These are phyloP conservation scores for Curvularia verruculosa DNA, from an alignment of 2,329 filamentous ascomycete species.

Conservation along the genomic window DNA sequence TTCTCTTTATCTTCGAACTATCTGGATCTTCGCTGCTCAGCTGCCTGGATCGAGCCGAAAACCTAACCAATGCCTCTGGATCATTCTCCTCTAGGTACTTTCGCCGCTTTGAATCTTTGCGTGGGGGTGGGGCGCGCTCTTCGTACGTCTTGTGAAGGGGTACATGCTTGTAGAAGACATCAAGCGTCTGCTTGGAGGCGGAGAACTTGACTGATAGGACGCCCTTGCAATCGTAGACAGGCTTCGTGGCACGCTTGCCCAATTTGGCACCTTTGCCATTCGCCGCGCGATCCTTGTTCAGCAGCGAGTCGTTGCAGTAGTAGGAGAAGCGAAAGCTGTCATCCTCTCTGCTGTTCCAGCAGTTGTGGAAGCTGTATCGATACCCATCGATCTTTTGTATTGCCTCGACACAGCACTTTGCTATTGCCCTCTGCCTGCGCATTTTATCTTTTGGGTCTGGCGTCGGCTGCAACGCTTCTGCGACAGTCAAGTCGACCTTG, in stretches of 20 bases:
- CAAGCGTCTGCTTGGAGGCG: slow-evolving; percentile 48
- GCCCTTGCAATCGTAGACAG: slow-evolving; percentile 57
- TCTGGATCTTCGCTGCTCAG: slow-evolving; percentile 27
- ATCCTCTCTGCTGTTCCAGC: slow-evolving; percentile 55
- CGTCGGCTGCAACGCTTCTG: slow-evolving; percentile 45
- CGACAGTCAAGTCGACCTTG: slow-evolving; percentile 42
- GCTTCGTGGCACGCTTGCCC: slow-evolving; percentile 51
- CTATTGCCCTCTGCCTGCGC: slow-evolving; percentile 55
- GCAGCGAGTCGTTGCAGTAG: slow-evolving; percentile 58
- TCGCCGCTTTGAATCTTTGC: slow-evolving; percentile 49
- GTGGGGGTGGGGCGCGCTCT: slow-evolving; percentile 50
- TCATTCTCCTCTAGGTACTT: slow-evolving; percentile 45
- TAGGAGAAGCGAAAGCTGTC: slow-evolving; percentile 56
- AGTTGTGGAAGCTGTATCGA: slow-evolving; percentile 58
- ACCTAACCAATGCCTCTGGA: slow-evolving; percentile 39
- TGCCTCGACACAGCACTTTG: slow-evolving; percentile 53
- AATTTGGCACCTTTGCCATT: slow-evolving; percentile 51
- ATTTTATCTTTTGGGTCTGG: slow-evolving; percentile 50
- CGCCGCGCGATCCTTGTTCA: slow-evolving; percentile 58
- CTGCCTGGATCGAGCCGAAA: slow-evolving; percentile 34
- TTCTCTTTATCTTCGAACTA: slow-evolving; percentile 30
- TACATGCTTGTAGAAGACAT: slow-evolving; percentile 56
- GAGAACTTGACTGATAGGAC: slow-evolving; percentile 57
- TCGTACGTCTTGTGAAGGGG: slow-evolving; percentile 56
- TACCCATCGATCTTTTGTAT: slow-evolving; percentile 56